Base-by-base conservation (phyloP, 352 stramenopile species). In the Pythium aristosporum region DNA sequence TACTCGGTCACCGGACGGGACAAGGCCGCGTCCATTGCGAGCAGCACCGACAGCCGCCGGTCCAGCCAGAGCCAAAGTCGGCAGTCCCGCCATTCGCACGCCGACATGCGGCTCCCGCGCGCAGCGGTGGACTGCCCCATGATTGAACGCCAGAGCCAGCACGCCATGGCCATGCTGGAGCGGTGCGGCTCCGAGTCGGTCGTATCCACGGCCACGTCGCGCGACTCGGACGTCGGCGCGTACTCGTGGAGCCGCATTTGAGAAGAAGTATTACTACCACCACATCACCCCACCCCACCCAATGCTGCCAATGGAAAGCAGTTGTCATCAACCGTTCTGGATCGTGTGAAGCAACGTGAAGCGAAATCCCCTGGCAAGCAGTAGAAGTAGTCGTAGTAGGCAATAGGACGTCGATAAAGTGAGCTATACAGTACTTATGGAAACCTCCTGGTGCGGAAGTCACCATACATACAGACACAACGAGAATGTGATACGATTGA, bases 71-170 rank as follows among this genome's bases (percentile, higher is more conserved):
- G n/a, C 20, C 32, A 25, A 18, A 15, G 12, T 47, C 37, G 10
- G 25, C 37, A 42, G 37, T 7, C 37, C 10, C 37, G 15, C 25
- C 25, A 30, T 30, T 30, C 25, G 37, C 37, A 16, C 37, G 10
- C 3, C 10, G 34, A 20, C 30, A 18, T 12, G 25, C 37, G 18
- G n/a, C 52, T 23, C n/a, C 56, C 49, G 61, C 25, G 18, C 32
- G 47, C 42, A 25, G 11, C 50, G 5, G 58, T 65, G 16, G 71
- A 79, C 18, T 79, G 71, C 41, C 71, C 71, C n/a, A 82, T 82
- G 74, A 82, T 82, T 36, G 71, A 82, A 32, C 53, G 68, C 37
- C 67, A 68, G 20, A 78, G 71, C 46, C 65, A 77, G 51, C 56
- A 54, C 52, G 66, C 60, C 23, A 57, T 82, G 18, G 63, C 71